Evolutionary conservation across 164 flowering plant genomes (phyloP).

Genomic region (Macadamia tetraphylla): DNA sequence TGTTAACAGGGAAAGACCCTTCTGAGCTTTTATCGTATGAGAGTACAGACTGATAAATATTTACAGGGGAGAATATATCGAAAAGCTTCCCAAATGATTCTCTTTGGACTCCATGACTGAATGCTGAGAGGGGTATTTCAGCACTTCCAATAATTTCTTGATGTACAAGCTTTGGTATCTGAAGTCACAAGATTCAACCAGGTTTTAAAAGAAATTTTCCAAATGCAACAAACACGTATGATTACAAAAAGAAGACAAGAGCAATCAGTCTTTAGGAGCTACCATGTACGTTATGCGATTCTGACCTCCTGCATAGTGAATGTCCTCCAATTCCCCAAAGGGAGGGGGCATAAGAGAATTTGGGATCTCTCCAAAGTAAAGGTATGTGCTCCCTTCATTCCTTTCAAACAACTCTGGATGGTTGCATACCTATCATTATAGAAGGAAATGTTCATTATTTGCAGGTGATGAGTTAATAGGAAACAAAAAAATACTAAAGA

Average conservation of each 20-base stretch:
- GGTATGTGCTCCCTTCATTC: slow-evolving; percentile 83
- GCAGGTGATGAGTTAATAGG: neutral
- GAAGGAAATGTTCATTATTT: neutral
- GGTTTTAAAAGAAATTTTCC: neutral
- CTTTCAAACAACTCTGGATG: slow-evolving; percentile 99
- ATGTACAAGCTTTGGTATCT: slow-evolving; percentile 32
- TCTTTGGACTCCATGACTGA: slow-evolving; percentile 12
- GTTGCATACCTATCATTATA: slow-evolving; percentile 77
- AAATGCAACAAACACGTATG: neutral
- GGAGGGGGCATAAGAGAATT: slow-evolving; percentile 87
- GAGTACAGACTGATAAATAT: slow-evolving; percentile 44
- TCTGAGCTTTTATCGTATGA: slow-evolving; percentile 20
- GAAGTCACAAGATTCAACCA: slow-evolving; percentile 1
- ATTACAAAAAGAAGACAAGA: neutral
- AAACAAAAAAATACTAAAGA: neutral
- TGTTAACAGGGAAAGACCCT: slow-evolving; percentile 19
- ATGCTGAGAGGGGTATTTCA: slow-evolving; percentile 14
- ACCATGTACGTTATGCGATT: slow-evolving; percentile 84
- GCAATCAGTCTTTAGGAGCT: slow-evolving; percentile 5
- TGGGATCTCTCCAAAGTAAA: slow-evolving; percentile 72
- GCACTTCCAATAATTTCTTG: slow-evolving; percentile 16
- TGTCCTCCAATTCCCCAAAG: slow-evolving; percentile 89
- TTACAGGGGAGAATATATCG: slow-evolving; percentile 62
- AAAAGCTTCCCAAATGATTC: slow-evolving; percentile 46
- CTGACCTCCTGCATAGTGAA: slow-evolving; percentile 66